A percentile compares a stretch with the other conserved stretches of the same genome.
Conservation (phyloP, 768 basidiomycete species). For the Clitopilus passeckerianus region DNA sequence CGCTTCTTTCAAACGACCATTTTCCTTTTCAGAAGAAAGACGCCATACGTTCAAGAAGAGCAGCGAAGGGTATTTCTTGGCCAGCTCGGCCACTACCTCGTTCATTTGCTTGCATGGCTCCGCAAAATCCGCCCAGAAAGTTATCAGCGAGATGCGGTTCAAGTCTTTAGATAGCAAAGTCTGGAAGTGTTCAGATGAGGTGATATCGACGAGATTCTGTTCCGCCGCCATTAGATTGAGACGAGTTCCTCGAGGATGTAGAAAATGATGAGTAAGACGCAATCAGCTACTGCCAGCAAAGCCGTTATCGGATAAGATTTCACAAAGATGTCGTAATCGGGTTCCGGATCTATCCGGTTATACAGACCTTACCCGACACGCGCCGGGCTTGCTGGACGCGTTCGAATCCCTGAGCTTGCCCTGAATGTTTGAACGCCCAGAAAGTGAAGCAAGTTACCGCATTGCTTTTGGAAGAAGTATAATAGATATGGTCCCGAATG, state of each 20-base stretch:
- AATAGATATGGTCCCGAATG: no score
- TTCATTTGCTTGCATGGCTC: slow-evolving; percentile 91
- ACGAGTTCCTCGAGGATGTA: slow-evolving; percentile 15
- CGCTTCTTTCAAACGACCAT: not conserved
- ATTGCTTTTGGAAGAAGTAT: not conserved
- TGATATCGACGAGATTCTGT: slow-evolving; percentile 33
- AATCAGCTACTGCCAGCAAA: not conserved
- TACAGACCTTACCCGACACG: not conserved
- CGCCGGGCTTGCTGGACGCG: slow-evolving; percentile 3
- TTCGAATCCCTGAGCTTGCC: not conserved
- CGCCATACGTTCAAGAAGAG: slow-evolving; percentile 68
- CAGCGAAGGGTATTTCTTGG: slow-evolving; percentile 61
- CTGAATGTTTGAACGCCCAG: slow-evolving; percentile 2
- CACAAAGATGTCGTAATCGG: slow-evolving; percentile 4
- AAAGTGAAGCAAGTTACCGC: not conserved
- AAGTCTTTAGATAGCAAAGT: slow-evolving; percentile 72
- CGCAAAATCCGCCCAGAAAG: slow-evolving; percentile 95
- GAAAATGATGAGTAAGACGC: slow-evolving; percentile 10
- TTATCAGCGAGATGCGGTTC: slow-evolving; percentile 75
- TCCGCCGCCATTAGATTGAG: slow-evolving; percentile 10
- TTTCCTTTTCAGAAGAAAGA: not conserved
- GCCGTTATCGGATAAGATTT: slow-evolving; percentile 15
- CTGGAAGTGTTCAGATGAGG: slow-evolving; percentile 71
- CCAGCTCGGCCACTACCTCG: slow-evolving; percentile 65
- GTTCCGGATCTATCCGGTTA: slow-evolving; percentile 14